Evolutionary conservation across 1,284 basidiomycete species (phyloP), one percentile per base, ranked within the genome.

Genomic region (Rhodotorula glutinis): DNA sequence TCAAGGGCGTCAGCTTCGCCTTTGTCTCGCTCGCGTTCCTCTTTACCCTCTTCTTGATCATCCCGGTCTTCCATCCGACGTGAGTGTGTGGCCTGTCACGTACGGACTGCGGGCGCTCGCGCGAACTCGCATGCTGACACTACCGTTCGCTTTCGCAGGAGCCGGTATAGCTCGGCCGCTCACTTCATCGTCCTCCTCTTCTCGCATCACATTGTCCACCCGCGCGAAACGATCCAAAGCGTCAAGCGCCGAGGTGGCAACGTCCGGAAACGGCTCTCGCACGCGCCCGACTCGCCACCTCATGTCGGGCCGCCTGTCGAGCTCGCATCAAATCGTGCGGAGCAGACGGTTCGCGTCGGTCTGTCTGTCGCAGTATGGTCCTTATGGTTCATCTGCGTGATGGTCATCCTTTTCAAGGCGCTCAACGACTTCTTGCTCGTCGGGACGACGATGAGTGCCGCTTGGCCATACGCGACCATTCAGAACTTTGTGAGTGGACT

Each of bases 391-490:
- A n/a, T 51, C 29, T 19, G 4, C 4, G 25, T 27, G 5, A 40
- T 43, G 55, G 17, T 49, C n/a, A 27, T 58, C 25, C 38, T 51
- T 33, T 49, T 58, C 33, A 8, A n/a, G 3, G 57, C 57, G 0
- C 57, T 38, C 17, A 17, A 49, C 46, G n/a, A 40, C 1, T 58
- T 58, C 25, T 46, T 58, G 16, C 47, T 58, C 33, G 47, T 40
- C 33, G 57, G 57, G 3, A 51, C n/a, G 19, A 23, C 30, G 5
- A 38, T 21, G 46, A 47, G 46, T 17, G 53, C 53, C 9, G 33
- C 33, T 3, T 58, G 57, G 57, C 57, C 57, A 14, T 58, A 49
- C 33, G 57, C 30, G 21, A 30, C 33, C 2, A 51, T 58, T n/a
- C 57, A 58, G 27, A 58, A 58, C 47, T 16, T 51, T n/a, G 57